Base-by-base conservation (phyloP, 768 basidiomycete species). In the Lactarius akahatsu region DNA sequence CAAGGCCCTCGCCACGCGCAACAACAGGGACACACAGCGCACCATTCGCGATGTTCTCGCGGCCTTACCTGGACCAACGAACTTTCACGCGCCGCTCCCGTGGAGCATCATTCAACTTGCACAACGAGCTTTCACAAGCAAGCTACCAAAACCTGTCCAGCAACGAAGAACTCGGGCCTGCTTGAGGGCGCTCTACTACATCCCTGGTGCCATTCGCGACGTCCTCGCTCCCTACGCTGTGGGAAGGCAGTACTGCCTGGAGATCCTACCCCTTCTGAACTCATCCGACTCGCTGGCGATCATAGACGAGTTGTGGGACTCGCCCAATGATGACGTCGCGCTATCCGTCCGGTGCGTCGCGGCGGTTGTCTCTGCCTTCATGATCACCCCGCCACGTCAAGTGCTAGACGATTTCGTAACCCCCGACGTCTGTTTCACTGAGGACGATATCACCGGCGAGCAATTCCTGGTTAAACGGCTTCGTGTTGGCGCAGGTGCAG, bases 81-180 rank as follows among this genome's bases (percentile, higher is more conserved):
- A 11, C n/a, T 57, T 57, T 38, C 32, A 57, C 32, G 7, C n/a
- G 15, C 40, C 45, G 43, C 62, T 57, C 36, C 26, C 56, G 8
- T 63, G 30, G 55, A 26, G 62, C 43, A 47, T 57, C 57, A 32
- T 57, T 9, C 43, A 47, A 2, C 56, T 63, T 15, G 56, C 56
- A 8, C 56, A 13, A 30, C 62, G 34, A 15, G 13, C 34, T 5
- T 9, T 20, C 34, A 38, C 57, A 5, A 38, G 34, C 36, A 6
- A 57, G 10, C 4, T 23, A 1, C 2, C 30, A 15, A 23, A 13
- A 20, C 15, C 57, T 1, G 4, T 23, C 30, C 57, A 32, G 2
- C 36, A 20, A 23, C 30, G n/a, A 38, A 32, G 57, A 7, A 57
- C n/a, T 15, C 18, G 8, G 5, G 57, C 34, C 20, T 57, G 57